These are phyloP conservation scores for Angomonas ambiguus DNA, from an alignment of 208 protist genomes.

Conservation along the genomic window DNA sequence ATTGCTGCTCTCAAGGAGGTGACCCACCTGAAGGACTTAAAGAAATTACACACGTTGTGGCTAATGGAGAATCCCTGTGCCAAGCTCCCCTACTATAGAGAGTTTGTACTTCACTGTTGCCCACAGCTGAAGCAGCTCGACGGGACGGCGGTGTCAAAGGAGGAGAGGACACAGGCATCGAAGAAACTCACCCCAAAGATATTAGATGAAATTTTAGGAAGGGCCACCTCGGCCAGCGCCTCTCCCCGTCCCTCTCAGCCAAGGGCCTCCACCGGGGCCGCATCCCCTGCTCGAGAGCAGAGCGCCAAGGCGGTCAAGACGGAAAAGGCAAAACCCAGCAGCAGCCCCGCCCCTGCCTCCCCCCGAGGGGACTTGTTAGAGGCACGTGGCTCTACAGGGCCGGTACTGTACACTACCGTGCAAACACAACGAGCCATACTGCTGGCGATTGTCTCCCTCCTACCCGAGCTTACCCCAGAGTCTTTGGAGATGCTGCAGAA, in stretches of 20 bases:
- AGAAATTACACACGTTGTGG: conserved; percentile 85
- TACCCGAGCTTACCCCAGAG: conserved; percentile 79
- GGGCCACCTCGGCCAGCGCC: neutral
- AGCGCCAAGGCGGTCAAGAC: conserved; percentile 9
- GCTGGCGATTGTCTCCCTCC: conserved; percentile 70
- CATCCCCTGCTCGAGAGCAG: neutral
- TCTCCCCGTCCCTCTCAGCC: neutral
- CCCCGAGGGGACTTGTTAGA: conserved; percentile 6
- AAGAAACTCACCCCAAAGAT: conserved; percentile 47
- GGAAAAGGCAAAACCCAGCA: conserved; percentile 12
- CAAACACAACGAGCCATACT: conserved; percentile 78
- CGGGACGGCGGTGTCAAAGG: conserved; percentile 62
- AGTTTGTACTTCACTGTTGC: conserved; percentile 83
- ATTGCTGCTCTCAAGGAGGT: conserved; percentile 77
- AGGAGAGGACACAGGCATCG: conserved; percentile 51
- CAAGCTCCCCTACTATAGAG: conserved; percentile 73
- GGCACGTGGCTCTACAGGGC: neutral
- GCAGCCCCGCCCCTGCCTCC: neutral
- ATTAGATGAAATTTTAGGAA: conserved; percentile 59
- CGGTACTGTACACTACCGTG: conserved; percentile 42
- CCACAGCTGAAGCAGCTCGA: conserved; percentile 84
- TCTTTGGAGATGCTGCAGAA: conserved; percentile 73
- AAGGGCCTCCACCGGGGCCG: neutral
- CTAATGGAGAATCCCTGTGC: conserved; percentile 92
- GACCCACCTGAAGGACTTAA: conserved; percentile 52